A percentile compares a stretch with the other conserved stretches of the same genome.
Conservation (phyloP, 2,329 filamentous ascomycete genomes). For the Didymella glomerata region DNA sequence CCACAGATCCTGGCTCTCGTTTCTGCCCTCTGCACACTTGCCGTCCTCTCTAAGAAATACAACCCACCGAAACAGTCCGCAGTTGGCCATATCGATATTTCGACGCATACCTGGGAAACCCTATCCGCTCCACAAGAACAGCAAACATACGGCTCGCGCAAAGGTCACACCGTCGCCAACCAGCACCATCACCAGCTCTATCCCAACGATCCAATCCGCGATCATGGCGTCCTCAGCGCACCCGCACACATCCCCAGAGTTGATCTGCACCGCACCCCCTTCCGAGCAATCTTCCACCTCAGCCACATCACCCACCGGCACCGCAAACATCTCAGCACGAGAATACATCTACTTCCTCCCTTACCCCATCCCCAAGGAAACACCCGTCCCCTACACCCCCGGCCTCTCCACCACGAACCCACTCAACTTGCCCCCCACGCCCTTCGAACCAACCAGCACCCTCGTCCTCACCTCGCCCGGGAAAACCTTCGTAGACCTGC, state of each 20-base stretch:
- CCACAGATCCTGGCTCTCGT: background rate
- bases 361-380: slow-evolving; percentile 36
- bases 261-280: background rate
- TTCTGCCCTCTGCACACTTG: background rate
- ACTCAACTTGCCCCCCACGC: slow-evolving; percentile 27
- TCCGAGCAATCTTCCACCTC: background rate
- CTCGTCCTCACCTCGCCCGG: slow-evolving; percentile 69
- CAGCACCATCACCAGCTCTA: background rate
- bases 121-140: background rate
- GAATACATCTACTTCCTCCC: slow-evolving; percentile 68
- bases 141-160: background rate
- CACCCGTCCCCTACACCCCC: slow-evolving; percentile 41
- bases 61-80: background rate
- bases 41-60: background rate
- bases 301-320: background rate
- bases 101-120: background rate
- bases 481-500: slow-evolving; percentile 68
- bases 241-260: background rate
- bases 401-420: slow-evolving; percentile 38
- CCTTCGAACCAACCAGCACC: slow-evolving; percentile 68
- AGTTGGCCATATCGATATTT: background rate
- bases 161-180: background rate
- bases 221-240: background rate
- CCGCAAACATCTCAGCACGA: slow-evolving; percentile 62
- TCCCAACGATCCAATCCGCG: background rate